Conservation (phyloP, 345 rosid genomes). For the Eutrema heterophyllum region DNA sequence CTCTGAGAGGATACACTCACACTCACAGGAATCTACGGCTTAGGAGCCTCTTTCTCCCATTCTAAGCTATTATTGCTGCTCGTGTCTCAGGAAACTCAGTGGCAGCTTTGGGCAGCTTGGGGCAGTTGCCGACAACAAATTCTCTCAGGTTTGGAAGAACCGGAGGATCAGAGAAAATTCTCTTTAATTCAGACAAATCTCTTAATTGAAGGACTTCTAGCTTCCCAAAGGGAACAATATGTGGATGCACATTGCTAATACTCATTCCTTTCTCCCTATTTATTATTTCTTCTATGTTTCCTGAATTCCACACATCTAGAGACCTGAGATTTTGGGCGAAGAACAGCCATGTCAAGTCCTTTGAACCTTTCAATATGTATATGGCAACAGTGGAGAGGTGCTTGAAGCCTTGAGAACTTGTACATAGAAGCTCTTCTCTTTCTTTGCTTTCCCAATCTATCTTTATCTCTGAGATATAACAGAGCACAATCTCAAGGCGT, state of each 20-base stretch:
- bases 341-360: neutral
- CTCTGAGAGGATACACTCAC: no score
- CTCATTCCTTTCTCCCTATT: neutral
- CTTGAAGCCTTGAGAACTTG: neutral
- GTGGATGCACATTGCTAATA: neutral
- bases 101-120: neutral
- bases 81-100: neutral
- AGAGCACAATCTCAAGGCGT: neutral
- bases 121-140: neutral
- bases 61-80: neutral
- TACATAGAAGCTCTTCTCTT: neutral
- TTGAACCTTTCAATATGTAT: accelerated
- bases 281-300: neutral
- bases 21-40: no score
- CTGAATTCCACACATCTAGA: accelerated
- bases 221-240: neutral
- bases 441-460: neutral
- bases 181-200: neutral
- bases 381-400: neutral
- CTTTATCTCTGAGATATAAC: neutral
- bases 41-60: neutral
- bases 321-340: neutral
- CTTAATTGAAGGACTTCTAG: neutral
- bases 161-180: neutral
- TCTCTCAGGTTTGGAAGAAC: neutral